Evolutionary conservation across 257 asterid species (phyloP), one percentile per base, ranked within the genome.

Genomic region (Ocimum tenuiflorum): DNA sequence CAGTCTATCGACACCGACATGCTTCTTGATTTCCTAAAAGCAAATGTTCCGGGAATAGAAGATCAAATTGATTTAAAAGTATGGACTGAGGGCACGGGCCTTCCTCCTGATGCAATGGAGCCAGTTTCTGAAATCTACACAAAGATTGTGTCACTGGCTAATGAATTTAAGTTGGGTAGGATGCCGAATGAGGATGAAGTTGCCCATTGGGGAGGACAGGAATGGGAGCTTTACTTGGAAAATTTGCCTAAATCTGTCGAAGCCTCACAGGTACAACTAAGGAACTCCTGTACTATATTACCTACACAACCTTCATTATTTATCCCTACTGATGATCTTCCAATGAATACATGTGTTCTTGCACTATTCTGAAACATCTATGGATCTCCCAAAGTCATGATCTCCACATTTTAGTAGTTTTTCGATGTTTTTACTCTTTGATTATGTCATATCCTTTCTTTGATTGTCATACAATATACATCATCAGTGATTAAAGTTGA

Each of bases 181-280:
- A 86, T 89, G 85, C 97, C 96, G 0, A 84, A 82, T 33, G 99
- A 89, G 76, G 99, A 92, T 70, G 96, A 92, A 86, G 97, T 92
- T 70, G 81, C 94, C 62, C 83, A 87, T 13, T 92, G 99, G 99
- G 73, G 83, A 48, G 99, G 96, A 63, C 91, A 80, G 69, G 97
- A 89, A 63, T 92, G 99, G 97, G 91, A 92, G 82, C 94, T 92
- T 65, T 92, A 83, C 88, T 77, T 92, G 6, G 91, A 89, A 74
- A 88, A 89, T 70, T 62, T 89, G 75, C 90, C 95, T 13, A 87
- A 83, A 81, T 79, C 88, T 51, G 83, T 80, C 48, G 97, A 89
- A 77, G 83, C 90, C 68, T 87, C 97, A 68, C 99, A 92, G 89
- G 98, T 92, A 77, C 41, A 42, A n/a, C n/a, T n/a, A n/a, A n/a